phyloP scores from a whole-genome alignment of 2,329 filamentous ascomycete species.

The Zalaria obscura region DNA sequence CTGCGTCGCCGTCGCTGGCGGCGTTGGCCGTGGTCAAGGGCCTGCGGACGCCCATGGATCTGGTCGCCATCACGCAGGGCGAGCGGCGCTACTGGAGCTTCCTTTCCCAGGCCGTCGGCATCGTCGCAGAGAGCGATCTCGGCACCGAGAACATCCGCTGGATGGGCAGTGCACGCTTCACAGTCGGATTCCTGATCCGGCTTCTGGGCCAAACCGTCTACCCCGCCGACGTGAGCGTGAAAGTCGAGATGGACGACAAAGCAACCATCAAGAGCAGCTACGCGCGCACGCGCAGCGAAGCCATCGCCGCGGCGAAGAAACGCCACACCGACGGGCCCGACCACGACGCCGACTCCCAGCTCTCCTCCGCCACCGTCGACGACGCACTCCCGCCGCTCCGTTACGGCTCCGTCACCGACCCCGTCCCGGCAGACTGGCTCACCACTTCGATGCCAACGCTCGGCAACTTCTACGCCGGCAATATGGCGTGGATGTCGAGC shows the following conservation, averaged over 20 bases:
- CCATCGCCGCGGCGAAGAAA: conserved; percentile 10
- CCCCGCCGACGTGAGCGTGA: conserved; percentile 77
- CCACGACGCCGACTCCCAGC: conserved; percentile 9
- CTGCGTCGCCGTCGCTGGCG: conserved; percentile 57
- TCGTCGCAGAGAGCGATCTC: conserved; percentile 80
- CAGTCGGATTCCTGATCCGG: conserved; percentile 66
- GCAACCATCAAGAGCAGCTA: conserved; percentile 60
- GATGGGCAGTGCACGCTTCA: conserved; percentile 82
- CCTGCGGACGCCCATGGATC: conserved; percentile 66
- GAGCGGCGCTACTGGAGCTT: conserved; percentile 65
- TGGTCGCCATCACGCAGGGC: conserved; percentile 79
- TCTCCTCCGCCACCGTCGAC: conserved; percentile 7
- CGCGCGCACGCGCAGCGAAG: conserved; percentile 19
- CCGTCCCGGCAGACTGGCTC: conserved; percentile 65
- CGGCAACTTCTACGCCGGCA: conserved; percentile 88
- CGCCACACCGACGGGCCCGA: conserved; percentile 10
- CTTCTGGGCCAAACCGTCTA: conserved; percentile 66
- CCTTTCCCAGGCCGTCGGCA: conserved; percentile 76
- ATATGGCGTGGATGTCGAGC: conserved; percentile 85
- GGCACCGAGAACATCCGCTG: conserved; percentile 83
- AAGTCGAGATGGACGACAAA: conserved; percentile 69
- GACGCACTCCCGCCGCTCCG: conserved; percentile 50
- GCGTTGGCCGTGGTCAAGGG: conserved; percentile 81
- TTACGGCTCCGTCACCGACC: conserved; percentile 68
- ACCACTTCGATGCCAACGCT: conserved; percentile 60